phyloP scores from a whole-genome alignment of 352 stramenopile genomes.

The Phytophthora cryptogea region DNA sequence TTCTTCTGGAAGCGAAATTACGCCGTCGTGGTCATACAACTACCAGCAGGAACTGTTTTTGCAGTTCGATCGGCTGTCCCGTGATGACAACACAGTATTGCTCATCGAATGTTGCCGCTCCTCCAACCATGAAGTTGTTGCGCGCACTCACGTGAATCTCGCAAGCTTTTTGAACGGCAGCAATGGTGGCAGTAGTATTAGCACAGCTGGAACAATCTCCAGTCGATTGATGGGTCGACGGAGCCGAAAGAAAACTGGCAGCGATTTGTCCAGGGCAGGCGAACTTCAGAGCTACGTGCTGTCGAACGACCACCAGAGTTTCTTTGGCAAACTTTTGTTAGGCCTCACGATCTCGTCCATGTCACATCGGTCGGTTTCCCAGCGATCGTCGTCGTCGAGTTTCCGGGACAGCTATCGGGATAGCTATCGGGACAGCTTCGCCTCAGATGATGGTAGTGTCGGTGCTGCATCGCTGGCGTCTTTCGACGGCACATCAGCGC shows the following conservation, averaged over 20 bases:
- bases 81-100: constrained; percentile 86
- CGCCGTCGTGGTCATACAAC: constrained; percentile 57
- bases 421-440: constrained; percentile 39
- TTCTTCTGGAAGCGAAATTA: constrained; percentile 17
- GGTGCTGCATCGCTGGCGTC: constrained; percentile 23
- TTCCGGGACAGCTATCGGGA: constrained; percentile 34
- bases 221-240: constrained; percentile 33
- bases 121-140: constrained; percentile 77
- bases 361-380: constrained; percentile 51
- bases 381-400: constrained; percentile 35
- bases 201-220: constrained; percentile 22
- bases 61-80: constrained; percentile 82
- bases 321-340: constrained; percentile 81
- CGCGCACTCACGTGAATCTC: constrained; percentile 81
- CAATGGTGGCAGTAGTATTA: constrained; percentile 15
- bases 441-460: constrained; percentile 33
- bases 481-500: constrained; percentile 23
- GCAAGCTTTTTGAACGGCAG: constrained; percentile 75
- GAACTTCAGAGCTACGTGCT: constrained; percentile 76
- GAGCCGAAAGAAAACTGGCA: constrained; percentile 27
- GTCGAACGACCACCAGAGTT: constrained; percentile 83
- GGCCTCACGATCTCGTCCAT: constrained; percentile 68
- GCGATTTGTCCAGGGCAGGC: constrained; percentile 22
- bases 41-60: constrained; percentile 83
- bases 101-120: constrained; percentile 83